A percentile compares a stretch with the other conserved stretches of the same genome.
Evolutionary conservation across 768 basidiomycete genomes (phyloP).

Genomic region (Leccinum aurantiacum): DNA sequence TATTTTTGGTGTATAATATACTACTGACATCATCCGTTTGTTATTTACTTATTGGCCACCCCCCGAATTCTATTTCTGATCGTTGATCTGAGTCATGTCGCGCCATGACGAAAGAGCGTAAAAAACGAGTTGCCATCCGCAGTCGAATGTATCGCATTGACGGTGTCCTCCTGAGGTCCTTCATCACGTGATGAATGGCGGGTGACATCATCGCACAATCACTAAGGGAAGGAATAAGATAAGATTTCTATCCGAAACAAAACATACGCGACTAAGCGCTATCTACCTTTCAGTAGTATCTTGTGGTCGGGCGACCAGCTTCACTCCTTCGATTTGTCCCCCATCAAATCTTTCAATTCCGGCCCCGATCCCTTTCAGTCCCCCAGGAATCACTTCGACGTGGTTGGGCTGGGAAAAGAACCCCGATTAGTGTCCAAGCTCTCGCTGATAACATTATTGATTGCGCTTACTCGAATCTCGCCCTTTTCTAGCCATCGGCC

Average conservation of each 20-base stretch:
- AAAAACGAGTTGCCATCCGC: conserved; percentile 32
- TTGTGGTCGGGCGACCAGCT: conserved; percentile 44
- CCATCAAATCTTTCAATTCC: conserved; percentile 44
- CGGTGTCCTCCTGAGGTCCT: conserved; percentile 29
- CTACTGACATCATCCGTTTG: conserved; percentile 14
- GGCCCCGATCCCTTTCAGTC: conserved; percentile 41
- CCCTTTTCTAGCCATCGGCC: conserved; percentile 32
- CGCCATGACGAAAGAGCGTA: conserved; percentile 32
- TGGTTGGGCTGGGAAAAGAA: conserved; percentile 40
- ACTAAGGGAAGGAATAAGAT: conserved; percentile 20
- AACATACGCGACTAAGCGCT: conserved; percentile 16
- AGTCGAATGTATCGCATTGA: conserved; percentile 34
- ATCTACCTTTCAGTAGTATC: conserved; percentile 43
- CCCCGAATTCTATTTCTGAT: conserved; percentile 31
- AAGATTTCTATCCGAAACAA: conserved; percentile 28
- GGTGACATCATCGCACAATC: conserved; percentile 22
- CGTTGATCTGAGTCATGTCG: conserved; percentile 29
- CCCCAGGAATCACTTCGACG: conserved; percentile 41
- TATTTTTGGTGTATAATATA: conserved; percentile 8
- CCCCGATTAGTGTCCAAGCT: neutral
- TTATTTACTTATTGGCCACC: conserved; percentile 33
- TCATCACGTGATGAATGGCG: conserved; percentile 20
- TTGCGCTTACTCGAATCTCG: conserved; percentile 29
- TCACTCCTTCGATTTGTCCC: conserved; percentile 43
- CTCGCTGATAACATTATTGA: neutral